phyloP scores from a whole-genome alignment of 192 early-diverging fungal genomes.

The Backusella mclennaniae region DNA sequence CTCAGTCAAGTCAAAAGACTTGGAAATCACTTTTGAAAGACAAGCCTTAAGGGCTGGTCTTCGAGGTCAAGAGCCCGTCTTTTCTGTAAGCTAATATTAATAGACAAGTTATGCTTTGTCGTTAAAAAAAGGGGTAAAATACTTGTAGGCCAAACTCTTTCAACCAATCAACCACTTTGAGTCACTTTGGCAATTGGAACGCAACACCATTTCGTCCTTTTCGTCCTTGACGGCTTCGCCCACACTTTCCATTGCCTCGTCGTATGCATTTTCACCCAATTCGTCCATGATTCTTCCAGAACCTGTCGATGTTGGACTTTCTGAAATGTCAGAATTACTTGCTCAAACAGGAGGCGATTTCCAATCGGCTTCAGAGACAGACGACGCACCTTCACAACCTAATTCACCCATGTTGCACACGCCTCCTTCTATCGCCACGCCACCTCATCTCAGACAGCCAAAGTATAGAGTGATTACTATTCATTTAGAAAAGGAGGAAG shows the following conservation, averaged over 20 bases:
- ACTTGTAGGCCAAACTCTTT: slow-evolving; percentile 32
- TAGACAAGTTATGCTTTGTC: background rate
- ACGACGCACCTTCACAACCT: slow-evolving; percentile 6
- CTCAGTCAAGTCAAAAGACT: slow-evolving; percentile 27
- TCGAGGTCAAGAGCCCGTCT: slow-evolving; percentile 37
- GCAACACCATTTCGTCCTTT: slow-evolving; percentile 26
- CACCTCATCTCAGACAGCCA: slow-evolving; percentile 17
- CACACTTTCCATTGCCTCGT: slow-evolving; percentile 36
- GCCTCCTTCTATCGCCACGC: slow-evolving; percentile 17
- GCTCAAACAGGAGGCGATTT: slow-evolving; percentile 18
- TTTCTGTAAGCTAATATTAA: slow-evolving; percentile 18
- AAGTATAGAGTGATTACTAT: slow-evolving; percentile 33
- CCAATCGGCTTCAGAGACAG: slow-evolving; percentile 14
- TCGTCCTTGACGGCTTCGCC: slow-evolving; percentile 39
- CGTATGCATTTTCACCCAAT: slow-evolving; percentile 37
- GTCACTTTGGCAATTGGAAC: slow-evolving; percentile 40
- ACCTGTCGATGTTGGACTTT: slow-evolving; percentile 11
- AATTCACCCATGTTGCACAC: slow-evolving; percentile 19
- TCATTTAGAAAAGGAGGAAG: slow-evolving; percentile 39
- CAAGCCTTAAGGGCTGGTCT: slow-evolving; percentile 34
- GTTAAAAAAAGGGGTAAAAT: too few species aligned
- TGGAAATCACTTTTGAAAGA: slow-evolving; percentile 35
- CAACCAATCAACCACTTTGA: slow-evolving; percentile 33
- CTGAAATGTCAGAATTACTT: slow-evolving; percentile 26
- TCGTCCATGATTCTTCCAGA: slow-evolving; percentile 34